Conservation (phyloP, 2,329 filamentous ascomycete species). For the Clathrospora elynae region DNA sequence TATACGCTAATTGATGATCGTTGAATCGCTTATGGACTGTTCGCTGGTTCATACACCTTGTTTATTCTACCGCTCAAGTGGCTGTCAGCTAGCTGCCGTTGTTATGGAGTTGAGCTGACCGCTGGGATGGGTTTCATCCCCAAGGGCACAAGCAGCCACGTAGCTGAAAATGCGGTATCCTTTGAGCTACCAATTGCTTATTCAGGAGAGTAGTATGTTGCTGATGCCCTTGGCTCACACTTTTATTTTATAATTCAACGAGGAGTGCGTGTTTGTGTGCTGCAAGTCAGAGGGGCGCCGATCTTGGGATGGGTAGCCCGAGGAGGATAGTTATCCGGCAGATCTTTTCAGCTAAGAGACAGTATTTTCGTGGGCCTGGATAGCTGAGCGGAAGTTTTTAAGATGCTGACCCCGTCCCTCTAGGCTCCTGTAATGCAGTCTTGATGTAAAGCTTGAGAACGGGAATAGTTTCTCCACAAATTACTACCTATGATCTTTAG, state of each 20-base stretch:
- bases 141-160: constrained; percentile 11
- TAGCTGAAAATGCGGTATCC: constrained; percentile 19
- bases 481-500: not conserved
- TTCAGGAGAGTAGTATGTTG: constrained; percentile 1
- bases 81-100: too few relatives aligned
- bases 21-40: too few relatives aligned
- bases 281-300: constrained; percentile 5
- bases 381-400: not conserved
- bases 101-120: too few relatives aligned
- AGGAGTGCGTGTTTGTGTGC: not conserved
- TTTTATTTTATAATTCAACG: not conserved
- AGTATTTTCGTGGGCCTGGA: not conserved
- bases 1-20: too few relatives aligned
- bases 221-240: constrained; percentile 5
- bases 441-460: not conserved
- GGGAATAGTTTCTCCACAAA: not conserved
- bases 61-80: too few relatives aligned
- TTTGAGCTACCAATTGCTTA: constrained; percentile 7
- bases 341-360: too few relatives aligned
- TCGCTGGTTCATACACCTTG: too few relatives aligned
- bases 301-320: too few relatives aligned
- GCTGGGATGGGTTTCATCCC: not conserved
- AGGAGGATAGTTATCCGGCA: too few relatives aligned
- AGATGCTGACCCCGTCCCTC: not conserved
- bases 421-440: too few relatives aligned